A percentile compares a stretch with the other conserved stretches of the same genome.
Conservation (phyloP, 108 stramenopile species). For the Skeletonema potamos region DNA sequence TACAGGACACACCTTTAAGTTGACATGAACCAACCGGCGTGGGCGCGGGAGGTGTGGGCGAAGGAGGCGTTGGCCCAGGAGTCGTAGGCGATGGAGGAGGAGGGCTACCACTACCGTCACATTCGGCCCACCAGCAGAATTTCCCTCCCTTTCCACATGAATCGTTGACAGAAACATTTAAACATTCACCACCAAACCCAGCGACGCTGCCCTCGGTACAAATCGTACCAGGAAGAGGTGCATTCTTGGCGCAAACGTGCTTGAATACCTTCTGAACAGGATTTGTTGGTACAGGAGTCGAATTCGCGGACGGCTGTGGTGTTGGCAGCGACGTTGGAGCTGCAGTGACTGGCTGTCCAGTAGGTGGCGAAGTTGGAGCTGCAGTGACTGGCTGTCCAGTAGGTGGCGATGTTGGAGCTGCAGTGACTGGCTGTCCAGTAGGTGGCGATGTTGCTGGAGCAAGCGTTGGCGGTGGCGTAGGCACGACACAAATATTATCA, state of each 20-base stretch:
- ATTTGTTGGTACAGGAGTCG: conserved; percentile 21
- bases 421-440: neutral
- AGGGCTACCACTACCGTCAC: too few species aligned
- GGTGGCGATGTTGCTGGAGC: neutral
- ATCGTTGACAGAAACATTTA: neutral
- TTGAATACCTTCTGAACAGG: neutral
- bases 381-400: neutral
- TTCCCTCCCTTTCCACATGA: neutral
- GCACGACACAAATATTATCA: neutral
- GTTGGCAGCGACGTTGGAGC: neutral
- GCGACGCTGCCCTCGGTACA: neutral
- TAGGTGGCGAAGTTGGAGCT: neutral
- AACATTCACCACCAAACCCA: neutral
- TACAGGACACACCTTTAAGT: too few species aligned
- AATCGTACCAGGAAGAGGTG: neutral
- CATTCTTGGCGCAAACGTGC: neutral
- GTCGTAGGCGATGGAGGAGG: conserved; percentile 13
- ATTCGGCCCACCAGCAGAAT: neutral
- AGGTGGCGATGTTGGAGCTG: conserved; percentile 3
- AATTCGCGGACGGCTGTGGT: neutral
- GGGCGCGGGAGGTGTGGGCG: neutral
- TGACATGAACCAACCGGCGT: too few species aligned
- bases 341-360: conserved; percentile 15
- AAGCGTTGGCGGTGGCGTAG: neutral
- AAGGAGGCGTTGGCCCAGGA: conserved; percentile 1